A percentile compares a stretch with the other conserved stretches of the same genome.
Evolutionary conservation across 2,329 filamentous ascomycete species (phyloP).

Genomic region (Sarocladium oryzae): DNA sequence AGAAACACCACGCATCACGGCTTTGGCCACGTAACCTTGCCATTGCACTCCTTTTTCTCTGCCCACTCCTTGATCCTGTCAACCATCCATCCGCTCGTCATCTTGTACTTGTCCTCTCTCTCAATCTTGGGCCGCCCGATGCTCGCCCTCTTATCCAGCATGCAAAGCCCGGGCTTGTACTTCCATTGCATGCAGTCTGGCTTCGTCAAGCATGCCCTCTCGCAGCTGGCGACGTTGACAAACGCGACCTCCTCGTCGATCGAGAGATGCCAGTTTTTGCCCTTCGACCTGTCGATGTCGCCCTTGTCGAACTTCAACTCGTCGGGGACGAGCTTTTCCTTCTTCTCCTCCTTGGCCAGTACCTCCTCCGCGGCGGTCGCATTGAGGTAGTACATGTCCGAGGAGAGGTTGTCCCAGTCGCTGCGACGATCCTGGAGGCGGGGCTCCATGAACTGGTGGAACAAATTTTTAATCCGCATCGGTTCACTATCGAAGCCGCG

Average conservation of each 20-base stretch:
- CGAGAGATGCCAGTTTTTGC: conserved; percentile 21
- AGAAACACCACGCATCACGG: neutral
- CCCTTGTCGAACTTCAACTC: conserved; percentile 22
- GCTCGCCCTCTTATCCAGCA: conserved; percentile 24
- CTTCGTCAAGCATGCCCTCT: conserved; percentile 33
- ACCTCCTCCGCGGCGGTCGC: conserved; percentile 13
- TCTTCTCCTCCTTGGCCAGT: too few species aligned
- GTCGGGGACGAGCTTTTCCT: neutral
- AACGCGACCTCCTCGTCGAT: conserved; percentile 35
- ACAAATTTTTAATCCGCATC: conserved; percentile 42
- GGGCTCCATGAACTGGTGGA: conserved; percentile 36
- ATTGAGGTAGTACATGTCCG: conserved; percentile 38
- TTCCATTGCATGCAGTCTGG: conserved; percentile 34
- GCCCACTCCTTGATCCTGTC: conserved; percentile 34
- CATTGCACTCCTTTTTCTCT: conserved; percentile 29
- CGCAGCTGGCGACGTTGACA: conserved; percentile 35
- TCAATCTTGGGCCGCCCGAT: conserved; percentile 21
- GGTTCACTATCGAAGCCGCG: conserved; percentile 24
- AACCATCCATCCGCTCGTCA: conserved; percentile 35
- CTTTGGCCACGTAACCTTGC: conserved; percentile 24
- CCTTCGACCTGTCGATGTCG: conserved; percentile 26
- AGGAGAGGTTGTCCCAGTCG: conserved; percentile 48
- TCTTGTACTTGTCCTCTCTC: conserved; percentile 11
- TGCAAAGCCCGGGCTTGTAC: conserved; percentile 33
- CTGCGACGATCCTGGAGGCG: conserved; percentile 30